Percentiles rank a stretch among this genome's conserved stretches.
phyloP scores from a whole-genome alignment of 495 filamentous ascomycete species.

The Letharia columbiana region DNA sequence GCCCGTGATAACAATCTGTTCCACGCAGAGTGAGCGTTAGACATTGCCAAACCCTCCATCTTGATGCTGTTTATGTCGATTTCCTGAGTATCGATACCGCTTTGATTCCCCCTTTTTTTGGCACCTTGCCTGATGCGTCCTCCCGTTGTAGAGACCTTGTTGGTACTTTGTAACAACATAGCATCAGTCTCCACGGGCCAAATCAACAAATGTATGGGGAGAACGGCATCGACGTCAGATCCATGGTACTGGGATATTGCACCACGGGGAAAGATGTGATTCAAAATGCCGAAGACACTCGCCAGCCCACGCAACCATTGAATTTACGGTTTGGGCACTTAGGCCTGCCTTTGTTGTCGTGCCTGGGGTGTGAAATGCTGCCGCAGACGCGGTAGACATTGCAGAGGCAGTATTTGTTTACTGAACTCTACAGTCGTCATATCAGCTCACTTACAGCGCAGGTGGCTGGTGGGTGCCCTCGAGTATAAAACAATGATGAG shows the following conservation, averaged over 20 bases:
- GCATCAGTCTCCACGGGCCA: not conserved
- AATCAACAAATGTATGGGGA: not conserved
- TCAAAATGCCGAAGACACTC: not conserved
- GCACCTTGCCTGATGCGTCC: not conserved
- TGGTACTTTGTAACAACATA: no score
- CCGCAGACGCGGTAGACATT: not conserved
- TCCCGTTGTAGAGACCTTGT: not conserved
- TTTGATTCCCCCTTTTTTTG: not conserved
- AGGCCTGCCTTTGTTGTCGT: not conserved
- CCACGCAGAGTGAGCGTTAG: not conserved
- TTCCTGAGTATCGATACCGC: not conserved
- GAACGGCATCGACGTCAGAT: not conserved
- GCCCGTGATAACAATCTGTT: not conserved
- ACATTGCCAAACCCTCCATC: not conserved
- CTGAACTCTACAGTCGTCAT: not conserved
- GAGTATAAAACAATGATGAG: not conserved
- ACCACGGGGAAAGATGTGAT: not conserved
- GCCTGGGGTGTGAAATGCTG: not conserved
- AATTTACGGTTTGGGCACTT: not conserved
- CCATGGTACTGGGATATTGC: not conserved
- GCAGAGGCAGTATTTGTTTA: not conserved
- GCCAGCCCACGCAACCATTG: not conserved
- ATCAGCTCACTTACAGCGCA: not conserved
- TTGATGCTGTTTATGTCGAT: not conserved
- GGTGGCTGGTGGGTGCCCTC: not conserved